Evolutionary conservation across 768 basidiomycete genomes (phyloP), one percentile per base, ranked within the genome.

Genomic region (Mrakia gelida): DNA sequence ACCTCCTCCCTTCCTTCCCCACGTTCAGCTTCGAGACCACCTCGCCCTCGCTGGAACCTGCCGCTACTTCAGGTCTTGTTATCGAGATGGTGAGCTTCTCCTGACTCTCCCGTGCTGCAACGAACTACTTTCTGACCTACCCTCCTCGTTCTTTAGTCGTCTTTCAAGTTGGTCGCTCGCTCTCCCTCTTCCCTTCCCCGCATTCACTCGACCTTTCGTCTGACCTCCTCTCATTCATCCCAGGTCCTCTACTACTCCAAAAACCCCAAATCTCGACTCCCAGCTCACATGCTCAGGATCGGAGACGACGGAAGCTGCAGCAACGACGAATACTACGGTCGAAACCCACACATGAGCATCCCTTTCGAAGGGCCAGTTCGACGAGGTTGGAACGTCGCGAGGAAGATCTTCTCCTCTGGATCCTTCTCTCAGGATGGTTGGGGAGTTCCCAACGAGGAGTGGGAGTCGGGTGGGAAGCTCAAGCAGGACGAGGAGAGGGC

Each of bases 201-300:
- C 13, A 18, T n/a, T 6, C 45, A 6, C 9, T 45, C 38, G 38
- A 38, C 38, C 38, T 8, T 38, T 38, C 38, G 38, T 38, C 38
- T 38, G 38, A 38, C 38, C 38, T 38, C 38, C 30, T 13, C 15
- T 30, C n/a, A 1, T 30, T 23, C 28, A 3, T 38, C 28, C 26
- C 62, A 63, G 62, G 62, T 63, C 2, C 62, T 63, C 62, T n/a
- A 28, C 62, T 28, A 63, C 28, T 63, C n/a, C 62, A 63, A 63
- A 28, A 28, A 34, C n/a, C 62, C 62, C n/a, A 28, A 13, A 15
- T 30, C 26, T 16, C 16, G 15, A 9, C n/a, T 30, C 16, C 62
- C 62, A 16, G 62, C 30, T 21, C 30, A 63, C 18, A 0, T 0
- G 2, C 3, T 30, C 62, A 16, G 28, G 6, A 63, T 63, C 62